phyloP scores from a whole-genome alignment of 179 eudicot genomes.

The Vitellaria paradoxa region DNA sequence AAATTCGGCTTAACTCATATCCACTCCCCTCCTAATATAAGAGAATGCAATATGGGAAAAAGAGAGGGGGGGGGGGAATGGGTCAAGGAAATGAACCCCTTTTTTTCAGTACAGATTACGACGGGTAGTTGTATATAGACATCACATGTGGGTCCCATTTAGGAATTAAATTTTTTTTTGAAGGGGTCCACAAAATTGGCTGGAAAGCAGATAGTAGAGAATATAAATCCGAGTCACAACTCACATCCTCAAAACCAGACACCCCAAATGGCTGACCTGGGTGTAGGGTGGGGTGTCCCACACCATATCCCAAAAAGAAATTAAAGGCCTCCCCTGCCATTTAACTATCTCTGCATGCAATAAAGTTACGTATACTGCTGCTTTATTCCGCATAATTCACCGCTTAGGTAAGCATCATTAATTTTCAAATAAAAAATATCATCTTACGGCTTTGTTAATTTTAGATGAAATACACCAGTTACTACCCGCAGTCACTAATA shows the following conservation, averaged over 20 bases:
- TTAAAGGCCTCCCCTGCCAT: no score
- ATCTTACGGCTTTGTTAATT: no score
- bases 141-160: conserved; percentile 5
- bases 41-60: background rate
- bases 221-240: conserved; percentile 5
- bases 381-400: no score
- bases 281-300: background rate
- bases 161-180: background rate
- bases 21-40: no score
- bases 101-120: background rate
- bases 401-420: no score
- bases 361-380: no score
- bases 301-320: background rate
- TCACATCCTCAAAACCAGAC: background rate
- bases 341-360: no score
- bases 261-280: background rate
- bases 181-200: conserved; percentile 16
- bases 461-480: no score
- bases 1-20: no score
- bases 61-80: conserved; percentile 5
- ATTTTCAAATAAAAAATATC: no score
- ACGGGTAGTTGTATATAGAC: background rate
- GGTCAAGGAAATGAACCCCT: background rate
- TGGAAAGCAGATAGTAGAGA: conserved; percentile 18
- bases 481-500: no score